phyloP scores from a whole-genome alignment of 495 filamentous ascomycete genomes.

The Penicillium malachiteum region DNA sequence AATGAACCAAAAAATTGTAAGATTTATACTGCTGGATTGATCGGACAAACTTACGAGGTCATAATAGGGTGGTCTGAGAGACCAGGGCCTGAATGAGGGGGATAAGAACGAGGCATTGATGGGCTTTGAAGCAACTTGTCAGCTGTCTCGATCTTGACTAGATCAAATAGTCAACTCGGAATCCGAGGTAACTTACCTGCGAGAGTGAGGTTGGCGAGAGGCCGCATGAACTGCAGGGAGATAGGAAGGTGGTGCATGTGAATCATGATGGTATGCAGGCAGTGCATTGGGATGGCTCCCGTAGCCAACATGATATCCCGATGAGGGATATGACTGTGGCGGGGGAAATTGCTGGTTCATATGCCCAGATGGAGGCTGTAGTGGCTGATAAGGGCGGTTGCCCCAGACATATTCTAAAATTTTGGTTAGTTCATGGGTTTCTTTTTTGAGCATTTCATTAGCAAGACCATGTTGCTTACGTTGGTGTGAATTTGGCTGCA shows the following conservation, averaged over 20 bases:
- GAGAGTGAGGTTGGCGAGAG: slow-evolving; percentile 14
- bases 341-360: slow-evolving; percentile 18
- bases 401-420: slow-evolving; percentile 23
- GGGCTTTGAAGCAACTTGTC: slow-evolving; percentile 12
- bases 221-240: slow-evolving; percentile 12
- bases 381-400: slow-evolving; percentile 22
- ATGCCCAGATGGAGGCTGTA: slow-evolving; percentile 17
- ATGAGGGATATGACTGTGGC: slow-evolving; percentile 19
- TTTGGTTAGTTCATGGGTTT: slow-evolving; percentile 9
- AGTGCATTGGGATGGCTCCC: slow-evolving; percentile 9
- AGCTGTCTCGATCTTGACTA: background rate
- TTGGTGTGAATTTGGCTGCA: slow-evolving; percentile 25
- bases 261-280: slow-evolving; percentile 15
- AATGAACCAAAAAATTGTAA: background rate
- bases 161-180: background rate
- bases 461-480: slow-evolving; percentile 10
- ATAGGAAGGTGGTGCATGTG: slow-evolving; percentile 15
- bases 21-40: background rate
- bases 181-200: slow-evolving; percentile 13
- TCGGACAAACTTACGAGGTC: slow-evolving; percentile 20
- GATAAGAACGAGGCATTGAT: slow-evolving; percentile 16
- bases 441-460: background rate
- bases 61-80: slow-evolving; percentile 21
- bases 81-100: slow-evolving; percentile 9
- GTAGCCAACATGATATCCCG: slow-evolving; percentile 19